phyloP scores from a whole-genome alignment of 345 rosid species.

The Eucalyptus cladocalyx region DNA sequence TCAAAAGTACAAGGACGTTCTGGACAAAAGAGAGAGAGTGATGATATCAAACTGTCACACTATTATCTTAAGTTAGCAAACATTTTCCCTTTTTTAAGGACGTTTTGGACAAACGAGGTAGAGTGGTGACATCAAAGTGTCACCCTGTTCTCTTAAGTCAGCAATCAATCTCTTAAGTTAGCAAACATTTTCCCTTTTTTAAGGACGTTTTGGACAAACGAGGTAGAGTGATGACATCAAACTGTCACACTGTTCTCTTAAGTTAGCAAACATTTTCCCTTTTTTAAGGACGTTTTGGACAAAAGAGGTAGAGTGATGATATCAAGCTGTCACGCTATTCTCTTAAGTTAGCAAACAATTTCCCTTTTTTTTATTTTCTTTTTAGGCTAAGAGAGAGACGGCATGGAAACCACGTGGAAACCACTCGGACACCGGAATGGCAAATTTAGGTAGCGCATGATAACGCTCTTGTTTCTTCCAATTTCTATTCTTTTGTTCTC shows the following conservation, averaged over 20 bases:
- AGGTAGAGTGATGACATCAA: neutral
- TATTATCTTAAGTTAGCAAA: neutral
- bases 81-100: neutral
- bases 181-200: too few species aligned
- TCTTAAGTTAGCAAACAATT: neutral
- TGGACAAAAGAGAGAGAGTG: neutral
- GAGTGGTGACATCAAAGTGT: too few species aligned
- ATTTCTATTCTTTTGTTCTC: too few species aligned
- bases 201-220: neutral
- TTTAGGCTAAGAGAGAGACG: neutral
- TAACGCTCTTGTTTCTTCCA: too few species aligned
- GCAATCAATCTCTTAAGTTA: too few species aligned
- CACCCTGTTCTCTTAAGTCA: too few species aligned
- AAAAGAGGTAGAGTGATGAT: too few species aligned
- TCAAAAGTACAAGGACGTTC: neutral
- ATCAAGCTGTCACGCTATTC: too few species aligned
- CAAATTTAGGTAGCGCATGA: too few species aligned
- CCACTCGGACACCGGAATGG: neutral
- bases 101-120: too few species aligned
- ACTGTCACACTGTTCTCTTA: neutral
- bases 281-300: too few species aligned
- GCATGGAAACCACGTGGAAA: neutral
- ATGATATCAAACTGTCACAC: neutral
- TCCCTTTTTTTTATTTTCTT: neutral
- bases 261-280: neutral